Evolutionary conservation across 305 asterid species (phyloP), one percentile per base, ranked within the genome.

Genomic region (Fraxinus baroniana): DNA sequence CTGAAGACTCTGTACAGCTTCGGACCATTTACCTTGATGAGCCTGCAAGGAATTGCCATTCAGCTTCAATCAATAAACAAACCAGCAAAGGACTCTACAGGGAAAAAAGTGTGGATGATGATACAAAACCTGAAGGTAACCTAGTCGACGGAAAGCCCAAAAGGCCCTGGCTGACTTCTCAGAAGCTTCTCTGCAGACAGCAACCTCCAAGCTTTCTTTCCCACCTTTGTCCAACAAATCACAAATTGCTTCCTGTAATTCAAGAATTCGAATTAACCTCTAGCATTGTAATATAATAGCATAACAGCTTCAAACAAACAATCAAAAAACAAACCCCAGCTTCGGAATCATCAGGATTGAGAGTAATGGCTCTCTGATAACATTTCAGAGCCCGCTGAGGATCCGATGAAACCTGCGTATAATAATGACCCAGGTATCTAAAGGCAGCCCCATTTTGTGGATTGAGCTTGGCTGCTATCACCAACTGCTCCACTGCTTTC

Each of bases 141-240:
- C 99, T 89, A 96, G 68, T 81, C 94, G 89, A 44, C 97, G 93
- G 79, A 91, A 93, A 39, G 99, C 98, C 99, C 99, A 96, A 83
- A 94, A 96, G 32, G 99, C 98, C 90, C 95, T 89, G 68, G 98
- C 95, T 71, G 99, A 96, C 82, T 89, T 91, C 83, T 88, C 90
- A 20, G 95, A 88, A 84, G 98, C 98, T 87, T 93, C 95, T 8
- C 89, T 87, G 83, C 98, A 96, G 78, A 94, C 86, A 78, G 96
- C 86, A 86, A 94, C 74, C 93, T 91, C 93, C 91, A 94, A 87
- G 88, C 89, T 94, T 85, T 92, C 95, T 87, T 91, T 94, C 82
- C 98, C 98, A 57, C 81, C 90, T 83, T 82, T 87, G 37, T 94
- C 95, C 87, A 94, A 86, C 87, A 93, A 74, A 87, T 92, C 94